phyloP scores from a whole-genome alignment of 2,329 filamentous ascomycete species.

The Hymenoscyphus albidus region DNA sequence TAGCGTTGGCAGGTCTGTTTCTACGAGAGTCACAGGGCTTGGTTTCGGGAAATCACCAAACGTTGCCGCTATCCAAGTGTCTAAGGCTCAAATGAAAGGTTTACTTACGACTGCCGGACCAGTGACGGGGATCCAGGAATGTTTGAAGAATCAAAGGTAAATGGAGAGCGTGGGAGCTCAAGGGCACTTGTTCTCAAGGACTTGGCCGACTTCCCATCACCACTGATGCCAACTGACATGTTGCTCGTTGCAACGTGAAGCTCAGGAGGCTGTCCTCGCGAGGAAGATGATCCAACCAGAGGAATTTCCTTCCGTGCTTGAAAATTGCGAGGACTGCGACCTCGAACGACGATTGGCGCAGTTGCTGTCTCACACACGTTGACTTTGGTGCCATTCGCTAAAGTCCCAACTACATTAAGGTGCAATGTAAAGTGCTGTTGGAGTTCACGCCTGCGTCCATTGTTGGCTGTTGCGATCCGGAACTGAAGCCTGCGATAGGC shows the following conservation, averaged over 20 bases:
- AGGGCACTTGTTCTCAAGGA: slow-evolving; percentile 26
- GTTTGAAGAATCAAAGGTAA: slow-evolving; percentile 33
- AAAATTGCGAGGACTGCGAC: slow-evolving; percentile 90
- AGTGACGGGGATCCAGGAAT: slow-evolving; percentile 29
- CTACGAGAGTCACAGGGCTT: slow-evolving; percentile 4
- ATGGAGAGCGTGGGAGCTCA: slow-evolving; percentile 32
- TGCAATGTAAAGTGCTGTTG: slow-evolving; percentile 94
- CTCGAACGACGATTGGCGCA: slow-evolving; percentile 88
- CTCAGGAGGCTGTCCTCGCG: slow-evolving; percentile 34
- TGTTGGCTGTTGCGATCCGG: slow-evolving; percentile 91
- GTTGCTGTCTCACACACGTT: slow-evolving; percentile 81
- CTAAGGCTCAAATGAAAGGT: slow-evolving; percentile 3
- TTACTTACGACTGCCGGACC: slow-evolving; percentile 32
- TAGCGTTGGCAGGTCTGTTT: background rate
- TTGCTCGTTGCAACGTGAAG: slow-evolving; percentile 30
- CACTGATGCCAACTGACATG: slow-evolving; percentile 19
- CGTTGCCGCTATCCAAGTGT: background rate
- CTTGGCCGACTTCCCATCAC: slow-evolving; percentile 24
- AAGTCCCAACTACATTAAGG: slow-evolving; percentile 77
- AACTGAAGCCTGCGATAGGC: slow-evolving; percentile 94
- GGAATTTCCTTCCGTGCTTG: slow-evolving; percentile 91
- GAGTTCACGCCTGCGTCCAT: slow-evolving; percentile 87
- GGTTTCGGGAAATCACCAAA: background rate
- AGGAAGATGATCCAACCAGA: slow-evolving; percentile 44
- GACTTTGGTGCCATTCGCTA: slow-evolving; percentile 78